phyloP scores from a whole-genome alignment of 345 rosid species.

The Arabidopsis thaliana region TAIR10.1 NC_003071.7:8081001-8081500 shows the following conservation, averaged over 20 bases:
- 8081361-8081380: slow-evolving; percentile 68
- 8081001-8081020: slow-evolving; percentile 27
- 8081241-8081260: slow-evolving; percentile 58
- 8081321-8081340: slow-evolving; percentile 66
- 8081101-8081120: slow-evolving; percentile 21
- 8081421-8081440: slow-evolving; percentile 81
- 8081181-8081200: slow-evolving; percentile 16
- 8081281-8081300: slow-evolving; percentile 69
- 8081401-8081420: slow-evolving; percentile 71
- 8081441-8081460: slow-evolving; percentile 68
- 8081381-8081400: slow-evolving; percentile 80
- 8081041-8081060: not conserved
- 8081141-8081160: slow-evolving; percentile 48
- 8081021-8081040: slow-evolving; percentile 28
- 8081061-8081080: not conserved
- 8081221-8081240: slow-evolving; percentile 47
- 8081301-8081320: slow-evolving; percentile 69
- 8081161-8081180: slow-evolving; percentile 52
- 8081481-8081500: slow-evolving; percentile 68
- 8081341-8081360: slow-evolving; percentile 57
- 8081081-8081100: not conserved
- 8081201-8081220: slow-evolving; percentile 46
- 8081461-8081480: slow-evolving; percentile 73
- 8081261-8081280: slow-evolving; percentile 73
- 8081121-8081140: not conserved